These are phyloP conservation scores for Hortiboletus rubellus DNA, from an alignment of 1,284 basidiomycete genomes.

Conservation along the genomic window DNA sequence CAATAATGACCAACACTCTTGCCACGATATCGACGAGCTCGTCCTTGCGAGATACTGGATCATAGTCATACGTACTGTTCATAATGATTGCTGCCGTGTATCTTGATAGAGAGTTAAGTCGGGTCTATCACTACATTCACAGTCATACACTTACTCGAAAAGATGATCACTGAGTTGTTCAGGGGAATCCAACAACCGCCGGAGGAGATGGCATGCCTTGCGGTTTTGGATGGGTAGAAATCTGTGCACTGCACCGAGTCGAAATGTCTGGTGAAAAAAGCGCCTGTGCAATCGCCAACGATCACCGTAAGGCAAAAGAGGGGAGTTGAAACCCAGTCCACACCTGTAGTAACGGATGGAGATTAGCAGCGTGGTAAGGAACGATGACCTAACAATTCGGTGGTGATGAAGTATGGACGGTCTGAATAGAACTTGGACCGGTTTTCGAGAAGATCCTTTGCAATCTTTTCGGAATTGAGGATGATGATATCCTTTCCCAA, in stretches of 20 bases:
- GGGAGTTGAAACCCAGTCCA: conserved; percentile 37
- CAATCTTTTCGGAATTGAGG: conserved; percentile 8
- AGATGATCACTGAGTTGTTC: conserved; percentile 27
- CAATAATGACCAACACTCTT: neutral
- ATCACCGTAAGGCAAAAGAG: conserved; percentile 37
- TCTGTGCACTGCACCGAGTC: neutral
- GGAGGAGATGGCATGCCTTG: conserved; percentile 3
- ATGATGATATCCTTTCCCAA: conserved; percentile 4
- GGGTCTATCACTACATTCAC: neutral
- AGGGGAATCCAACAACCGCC: conserved; percentile 28
- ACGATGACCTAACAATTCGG: neutral
- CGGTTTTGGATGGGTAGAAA: conserved; percentile 27
- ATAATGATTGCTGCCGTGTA: neutral
- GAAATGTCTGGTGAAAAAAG: conserved; percentile 34
- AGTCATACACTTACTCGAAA: conserved; percentile 4
- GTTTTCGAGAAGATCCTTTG: conserved; percentile 3
- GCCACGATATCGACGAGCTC: neutral
- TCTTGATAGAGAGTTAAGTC: neutral
- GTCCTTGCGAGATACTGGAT: neutral
- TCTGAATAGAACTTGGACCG: conserved; percentile 8
- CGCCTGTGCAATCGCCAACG: conserved; percentile 41
- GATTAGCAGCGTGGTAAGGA: neutral
- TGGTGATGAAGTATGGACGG: conserved; percentile 1
- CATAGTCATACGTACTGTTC: neutral
- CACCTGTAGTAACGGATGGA: conserved; percentile 26